Conservation (phyloP, 2,329 filamentous ascomycete species). For the Sphaceloma murrayae region DNA sequence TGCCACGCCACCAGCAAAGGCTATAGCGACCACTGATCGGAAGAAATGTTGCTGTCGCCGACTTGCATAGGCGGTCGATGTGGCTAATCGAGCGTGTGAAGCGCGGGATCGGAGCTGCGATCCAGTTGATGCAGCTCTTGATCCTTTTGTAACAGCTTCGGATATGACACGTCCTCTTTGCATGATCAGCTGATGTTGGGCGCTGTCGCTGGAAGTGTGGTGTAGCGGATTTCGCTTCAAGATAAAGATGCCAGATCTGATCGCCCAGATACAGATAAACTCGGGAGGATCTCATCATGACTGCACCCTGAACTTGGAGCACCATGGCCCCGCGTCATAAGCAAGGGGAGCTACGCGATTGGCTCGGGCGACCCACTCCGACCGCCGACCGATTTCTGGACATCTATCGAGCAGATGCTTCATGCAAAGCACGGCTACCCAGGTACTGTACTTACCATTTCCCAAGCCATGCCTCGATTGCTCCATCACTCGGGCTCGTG, state of each 20-base stretch:
- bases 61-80: conserved; percentile 30
- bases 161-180: conserved; percentile 11
- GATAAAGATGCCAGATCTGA: conserved; percentile 3
- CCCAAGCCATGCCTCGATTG: not conserved
- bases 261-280: conserved; percentile 9
- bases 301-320: conserved; percentile 10
- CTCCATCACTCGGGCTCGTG: not conserved
- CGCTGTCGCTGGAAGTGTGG: too few species aligned
- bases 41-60: conserved; percentile 39
- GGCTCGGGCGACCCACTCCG: conserved; percentile 6
- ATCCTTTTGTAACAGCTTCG: conserved; percentile 14
- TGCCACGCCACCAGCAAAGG: conserved; percentile 35
- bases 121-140: conserved; percentile 21
- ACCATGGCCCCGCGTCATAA: too few species aligned
- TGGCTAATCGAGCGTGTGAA: conserved; percentile 20
- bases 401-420: not conserved
- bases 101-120: conserved; percentile 23
- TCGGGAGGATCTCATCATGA: conserved; percentile 14
- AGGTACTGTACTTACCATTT: too few species aligned
- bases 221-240: not conserved
- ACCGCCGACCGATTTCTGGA: not conserved
- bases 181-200: too few species aligned
- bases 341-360: conserved; percentile 1
- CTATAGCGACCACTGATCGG: conserved; percentile 36
- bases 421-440: too few species aligned